Evolutionary conservation across 345 rosid genomes (phyloP).

Genomic region (Geranium rotundifolium): DNA sequence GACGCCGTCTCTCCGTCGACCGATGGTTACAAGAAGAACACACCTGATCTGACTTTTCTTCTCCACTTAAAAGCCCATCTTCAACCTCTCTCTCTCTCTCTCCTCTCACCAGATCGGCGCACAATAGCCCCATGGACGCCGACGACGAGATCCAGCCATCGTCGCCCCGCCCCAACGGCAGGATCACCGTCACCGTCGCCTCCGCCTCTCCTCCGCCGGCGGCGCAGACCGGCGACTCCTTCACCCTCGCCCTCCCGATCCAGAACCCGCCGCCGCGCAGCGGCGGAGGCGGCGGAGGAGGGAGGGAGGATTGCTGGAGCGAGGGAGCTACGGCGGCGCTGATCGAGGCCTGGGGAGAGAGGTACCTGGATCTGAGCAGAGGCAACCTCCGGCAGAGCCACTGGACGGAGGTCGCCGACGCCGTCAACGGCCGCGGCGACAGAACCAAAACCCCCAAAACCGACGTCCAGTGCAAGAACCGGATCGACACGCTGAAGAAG

Average conservation of each 20-base stretch:
- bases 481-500: constrained; percentile 92
- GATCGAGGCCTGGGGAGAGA: constrained; percentile 88
- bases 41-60: no score
- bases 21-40: not conserved
- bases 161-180: constrained; percentile 28
- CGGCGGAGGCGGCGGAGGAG: constrained; percentile 23
- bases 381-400: constrained; percentile 93
- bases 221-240: constrained; percentile 9
- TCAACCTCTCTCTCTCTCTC: not conserved
- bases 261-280: constrained; percentile 18
- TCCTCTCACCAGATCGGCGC: not conserved
- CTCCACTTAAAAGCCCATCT: not conserved
- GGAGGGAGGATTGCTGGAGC: constrained; percentile 97
- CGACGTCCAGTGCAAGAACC: constrained; percentile 92
- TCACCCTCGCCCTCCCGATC: constrained; percentile 26
- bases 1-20: constrained; percentile 47
- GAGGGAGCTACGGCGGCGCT: constrained; percentile 73
- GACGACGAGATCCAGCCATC: constrained; percentile 50
- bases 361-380: constrained; percentile 80
- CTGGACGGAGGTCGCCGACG: constrained; percentile 93
- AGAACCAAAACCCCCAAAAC: constrained; percentile 57
- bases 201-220: constrained; percentile 19
- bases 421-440: constrained; percentile 63
- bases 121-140: constrained; percentile 37
- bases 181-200: constrained; percentile 38